Evolutionary conservation across 2,329 filamentous ascomycete species (phyloP).

Genomic region (Coniochaeta ligniaria): DNA sequence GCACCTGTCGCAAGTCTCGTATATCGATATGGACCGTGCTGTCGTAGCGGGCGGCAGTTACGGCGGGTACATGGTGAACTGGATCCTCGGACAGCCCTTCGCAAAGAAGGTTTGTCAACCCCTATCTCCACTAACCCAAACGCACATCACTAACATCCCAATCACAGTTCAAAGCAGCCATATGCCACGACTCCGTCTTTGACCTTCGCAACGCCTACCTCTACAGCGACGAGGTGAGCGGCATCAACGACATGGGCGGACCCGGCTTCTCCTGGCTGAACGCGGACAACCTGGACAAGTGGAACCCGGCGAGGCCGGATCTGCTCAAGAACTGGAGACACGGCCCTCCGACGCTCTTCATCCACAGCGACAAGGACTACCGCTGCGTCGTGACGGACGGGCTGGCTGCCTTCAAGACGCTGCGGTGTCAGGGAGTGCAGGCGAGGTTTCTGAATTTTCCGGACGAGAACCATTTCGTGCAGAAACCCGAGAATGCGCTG

Average conservation of each 20-base stretch:
- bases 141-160: background rate
- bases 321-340: constrained; percentile 49
- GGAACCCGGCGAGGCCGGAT: constrained; percentile 38
- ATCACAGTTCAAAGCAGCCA: constrained; percentile 42
- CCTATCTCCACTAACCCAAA: no score
- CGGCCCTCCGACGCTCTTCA: constrained; percentile 59
- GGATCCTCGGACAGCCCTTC: constrained; percentile 46
- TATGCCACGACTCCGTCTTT: constrained; percentile 44
- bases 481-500: constrained; percentile 61
- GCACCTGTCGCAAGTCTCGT: constrained; percentile 41
- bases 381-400: constrained; percentile 43
- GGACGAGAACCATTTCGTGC: constrained; percentile 66
- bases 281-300: constrained; percentile 38
- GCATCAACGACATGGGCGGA: constrained; percentile 17
- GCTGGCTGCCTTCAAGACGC: constrained; percentile 62
- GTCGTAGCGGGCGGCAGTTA: constrained; percentile 46
- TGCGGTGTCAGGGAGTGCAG: constrained; percentile 60
- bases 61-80: constrained; percentile 56
- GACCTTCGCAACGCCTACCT: constrained; percentile 20
- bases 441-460: constrained; percentile 66
- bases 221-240: constrained; percentile 13
- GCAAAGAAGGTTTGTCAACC: constrained; percentile 30
- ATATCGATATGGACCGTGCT: constrained; percentile 44
- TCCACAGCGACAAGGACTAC: constrained; percentile 66
- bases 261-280: constrained; percentile 23